Evolutionary conservation across 2,329 filamentous ascomycete genomes (phyloP), one percentile per base, ranked within the genome.

Genomic region (Tothia fuscella): DNA sequence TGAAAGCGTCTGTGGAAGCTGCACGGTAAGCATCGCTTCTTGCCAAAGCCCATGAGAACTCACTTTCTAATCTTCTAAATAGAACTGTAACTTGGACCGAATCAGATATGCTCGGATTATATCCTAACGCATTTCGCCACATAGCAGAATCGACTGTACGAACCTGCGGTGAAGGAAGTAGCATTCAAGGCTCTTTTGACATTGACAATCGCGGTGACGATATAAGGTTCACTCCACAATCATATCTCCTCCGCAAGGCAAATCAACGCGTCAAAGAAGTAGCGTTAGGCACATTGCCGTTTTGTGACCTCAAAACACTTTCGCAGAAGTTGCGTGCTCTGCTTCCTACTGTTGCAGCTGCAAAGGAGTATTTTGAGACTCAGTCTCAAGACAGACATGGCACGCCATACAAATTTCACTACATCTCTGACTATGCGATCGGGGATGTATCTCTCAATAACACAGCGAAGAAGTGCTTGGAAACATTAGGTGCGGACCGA

Each of bases 391-490:
- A 41, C 13, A 26, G 20, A 33, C 29, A 35, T 24, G 39, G 30
- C 6, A 7, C 17, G 9, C 12, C 25, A 13, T 13, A 17, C 3
- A 26, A 26, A 13, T 35, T 29, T 20, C 39, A 41, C 30, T 22
- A 33, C 31, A 35, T 35, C 9, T 34, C 30, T 17, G 29, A 41
- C 20, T 41, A 41, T 34, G 39, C 20, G 6, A 41, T 41, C 26
- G 39, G 39, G 16, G 22, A 41, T 31, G 30, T 29, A 33, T 20
- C 16, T 7, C 26, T 41, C 13, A 35, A 41, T 14, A 21, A 17
- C 22, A 35, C 20, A 10, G 39, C 39, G 29, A 19, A 31, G 19
- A 24, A 6, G 20, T 32, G 14, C 22, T 13, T 41, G 10, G 39
- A 41, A 16, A 34, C 16, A n/a, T 17, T 41, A 20, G 29, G 39